These are phyloP conservation scores for Botrytis sinoallii DNA, from an alignment of 2,329 filamentous ascomycete species.

Conservation along the genomic window DNA sequence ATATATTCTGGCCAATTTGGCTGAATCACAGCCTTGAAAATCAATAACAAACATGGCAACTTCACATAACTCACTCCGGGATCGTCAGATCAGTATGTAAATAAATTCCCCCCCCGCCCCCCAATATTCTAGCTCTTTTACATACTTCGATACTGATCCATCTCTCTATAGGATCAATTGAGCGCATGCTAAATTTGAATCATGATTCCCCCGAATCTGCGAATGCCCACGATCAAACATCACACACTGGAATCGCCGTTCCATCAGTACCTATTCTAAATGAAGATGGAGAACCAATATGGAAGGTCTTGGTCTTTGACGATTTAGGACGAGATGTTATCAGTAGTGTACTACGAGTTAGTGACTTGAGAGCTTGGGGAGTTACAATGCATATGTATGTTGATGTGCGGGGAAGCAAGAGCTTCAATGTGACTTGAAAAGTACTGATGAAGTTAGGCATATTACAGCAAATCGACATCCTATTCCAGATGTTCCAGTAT, in stretches of 20 bases:
- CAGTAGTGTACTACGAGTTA: slow-evolving; percentile 90
- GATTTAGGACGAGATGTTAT: slow-evolving; percentile 89
- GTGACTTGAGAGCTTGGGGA: slow-evolving; percentile 89
- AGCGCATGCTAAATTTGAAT: slow-evolving; percentile 95
- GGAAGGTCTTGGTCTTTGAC: slow-evolving; percentile 97
- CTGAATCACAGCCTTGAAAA: slow-evolving; percentile 36
- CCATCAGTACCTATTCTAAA: slow-evolving; percentile 78
- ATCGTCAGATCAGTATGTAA: slow-evolving; percentile 66
- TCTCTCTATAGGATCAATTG: slow-evolving; percentile 70
- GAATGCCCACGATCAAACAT: slow-evolving; percentile 57
- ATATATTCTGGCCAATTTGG: slow-evolving; percentile 28
- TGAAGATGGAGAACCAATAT: slow-evolving; percentile 86
- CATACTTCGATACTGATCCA: slow-evolving; percentile 20
- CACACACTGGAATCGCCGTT: slow-evolving; percentile 60
- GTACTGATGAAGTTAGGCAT: slow-evolving; percentile 55
- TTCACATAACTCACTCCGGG: slow-evolving; percentile 58
- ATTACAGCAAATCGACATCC: slow-evolving; percentile 78
- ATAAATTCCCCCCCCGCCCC: slow-evolving; percentile 12
- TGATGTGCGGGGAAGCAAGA: slow-evolving; percentile 3
- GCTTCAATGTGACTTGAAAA: slow-evolving; percentile 9
- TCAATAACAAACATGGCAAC: slow-evolving; percentile 49
- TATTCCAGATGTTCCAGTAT: slow-evolving; percentile 92
- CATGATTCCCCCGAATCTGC: slow-evolving; percentile 56
- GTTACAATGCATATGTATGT: slow-evolving; percentile 90
- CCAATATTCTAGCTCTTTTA: slow-evolving; percentile 23